A percentile compares a stretch with the other conserved stretches of the same genome.
Conservation (phyloP, 1,284 basidiomycete species). For the Microbotryomycetes sp. region DNA sequence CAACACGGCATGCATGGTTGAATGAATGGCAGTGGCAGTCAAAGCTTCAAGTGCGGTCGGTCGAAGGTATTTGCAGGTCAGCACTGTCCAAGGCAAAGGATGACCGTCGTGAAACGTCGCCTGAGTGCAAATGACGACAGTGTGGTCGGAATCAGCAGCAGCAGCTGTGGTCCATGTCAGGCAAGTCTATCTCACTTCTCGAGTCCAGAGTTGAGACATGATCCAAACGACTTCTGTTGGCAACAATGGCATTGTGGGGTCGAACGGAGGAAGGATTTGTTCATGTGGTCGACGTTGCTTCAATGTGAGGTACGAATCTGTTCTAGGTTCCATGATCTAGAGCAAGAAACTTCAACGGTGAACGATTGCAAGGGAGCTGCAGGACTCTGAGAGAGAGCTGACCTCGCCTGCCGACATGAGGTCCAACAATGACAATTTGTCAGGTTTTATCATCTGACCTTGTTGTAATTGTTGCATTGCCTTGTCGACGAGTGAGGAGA, state of each 20-base stretch:
- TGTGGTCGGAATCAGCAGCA: background rate
- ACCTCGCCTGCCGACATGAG: slow-evolving; percentile 31
- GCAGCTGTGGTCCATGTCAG: background rate
- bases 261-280: slow-evolving; percentile 48
- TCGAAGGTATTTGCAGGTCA: slow-evolving; percentile 72
- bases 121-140: slow-evolving; percentile 46
- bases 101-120: slow-evolving; percentile 81
- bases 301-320: slow-evolving; percentile 55
- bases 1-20: slow-evolving; percentile 55
- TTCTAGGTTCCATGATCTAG: slow-evolving; percentile 79
- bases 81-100: slow-evolving; percentile 76
- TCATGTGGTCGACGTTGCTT: slow-evolving; percentile 44
- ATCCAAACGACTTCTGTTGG: slow-evolving; percentile 79
- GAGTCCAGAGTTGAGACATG: slow-evolving; percentile 68
- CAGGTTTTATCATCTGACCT: slow-evolving; percentile 17
- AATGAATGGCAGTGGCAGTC: slow-evolving; percentile 37
- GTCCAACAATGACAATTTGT: slow-evolving; percentile 18
- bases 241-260: slow-evolving; percentile 58
- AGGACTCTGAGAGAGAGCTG: background rate
- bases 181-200: slow-evolving; percentile 56
- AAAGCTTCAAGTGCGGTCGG: slow-evolving; percentile 46
- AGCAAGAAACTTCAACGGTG: background rate
- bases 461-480: background rate
- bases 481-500: background rate
- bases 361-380: background rate